Conservation (phyloP, 2,329 filamentous ascomycete genomes). For the Thermothelomyces thermophilus region DNA sequence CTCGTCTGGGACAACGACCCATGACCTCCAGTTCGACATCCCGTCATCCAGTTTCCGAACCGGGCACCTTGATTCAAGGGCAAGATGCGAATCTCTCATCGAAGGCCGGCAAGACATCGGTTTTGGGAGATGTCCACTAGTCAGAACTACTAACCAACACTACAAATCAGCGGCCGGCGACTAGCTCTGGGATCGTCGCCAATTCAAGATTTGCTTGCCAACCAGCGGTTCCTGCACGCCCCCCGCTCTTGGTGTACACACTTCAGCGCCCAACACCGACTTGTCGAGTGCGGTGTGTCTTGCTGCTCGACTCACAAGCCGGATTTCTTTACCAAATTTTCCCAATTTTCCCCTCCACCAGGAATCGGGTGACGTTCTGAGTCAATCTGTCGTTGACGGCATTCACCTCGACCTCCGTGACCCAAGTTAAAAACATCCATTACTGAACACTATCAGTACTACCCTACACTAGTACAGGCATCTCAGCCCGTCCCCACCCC, state of each 20-base stretch:
- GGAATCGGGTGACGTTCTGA: not conserved
- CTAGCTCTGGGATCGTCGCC: not conserved
- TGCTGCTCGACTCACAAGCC: not conserved
- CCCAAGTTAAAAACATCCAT: not conserved
- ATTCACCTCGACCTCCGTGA: not conserved
- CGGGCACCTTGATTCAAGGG: not conserved
- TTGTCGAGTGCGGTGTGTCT: not conserved
- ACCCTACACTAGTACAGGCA: not conserved
- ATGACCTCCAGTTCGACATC: not conserved
- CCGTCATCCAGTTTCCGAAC: not conserved
- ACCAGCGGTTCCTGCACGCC: not conserved
- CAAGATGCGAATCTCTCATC: not conserved
- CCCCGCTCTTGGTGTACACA: not conserved
- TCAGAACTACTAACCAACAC: not conserved
- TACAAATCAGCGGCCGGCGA: not conserved
- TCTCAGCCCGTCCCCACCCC: not conserved
- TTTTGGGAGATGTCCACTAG: not conserved
- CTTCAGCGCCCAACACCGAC: not conserved
- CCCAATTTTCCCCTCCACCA: not conserved
- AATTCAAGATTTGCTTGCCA: constrained; percentile 4
- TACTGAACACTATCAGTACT: not conserved
- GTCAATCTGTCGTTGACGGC: not conserved
- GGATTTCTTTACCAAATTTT: not conserved
- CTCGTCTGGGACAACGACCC: not conserved
- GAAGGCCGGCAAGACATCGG: not conserved